A percentile compares a stretch with the other conserved stretches of the same genome.
These are phyloP conservation scores for carrot (Daucus carota) DNA, from an alignment of 129 eudicot genomes.

Conservation along the genomic window DH1_v3.0 NC_030385.2:12493001-12493500, in stretches of 20 bases:
- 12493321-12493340: conserved; percentile 78
- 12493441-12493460: not conserved
- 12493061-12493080: not conserved
- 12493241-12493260: conserved; percentile 43
- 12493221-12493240: conserved; percentile 82
- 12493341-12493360: conserved; percentile 80
- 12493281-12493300: conserved; percentile 67
- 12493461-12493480: not conserved
- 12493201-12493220: conserved; percentile 30
- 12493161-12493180: not conserved
- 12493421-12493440: not conserved
- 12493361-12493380: conserved; percentile 79
- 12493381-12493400: conserved; percentile 89
- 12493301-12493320: conserved; percentile 67
- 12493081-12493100: not conserved
- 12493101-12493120: not conserved
- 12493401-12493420: conserved; percentile 82
- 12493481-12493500: not conserved
- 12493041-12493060: not conserved
- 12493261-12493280: conserved; percentile 90
- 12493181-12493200: not conserved
- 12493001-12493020: not conserved
- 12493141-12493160: not conserved
- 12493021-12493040: not conserved
- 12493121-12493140: not conserved